These are phyloP conservation scores for Drechslerella coelobrocha DNA, from an alignment of 2,329 filamentous ascomycete species.

Conservation along the genomic window DNA sequence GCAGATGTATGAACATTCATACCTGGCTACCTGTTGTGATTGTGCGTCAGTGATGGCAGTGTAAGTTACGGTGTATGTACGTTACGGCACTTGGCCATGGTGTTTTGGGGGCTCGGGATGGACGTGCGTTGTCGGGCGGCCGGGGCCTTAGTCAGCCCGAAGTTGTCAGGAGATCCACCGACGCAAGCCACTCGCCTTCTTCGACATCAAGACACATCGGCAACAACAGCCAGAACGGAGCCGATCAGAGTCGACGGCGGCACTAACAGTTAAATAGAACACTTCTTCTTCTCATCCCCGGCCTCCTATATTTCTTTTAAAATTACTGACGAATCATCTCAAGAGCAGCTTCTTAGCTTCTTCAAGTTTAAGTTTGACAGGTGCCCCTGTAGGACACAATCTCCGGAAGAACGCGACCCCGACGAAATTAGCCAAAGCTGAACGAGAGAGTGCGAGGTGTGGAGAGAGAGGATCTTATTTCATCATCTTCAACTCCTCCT, in stretches of 20 bases:
- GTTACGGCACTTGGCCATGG: no score
- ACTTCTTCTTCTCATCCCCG: constrained; percentile 34
- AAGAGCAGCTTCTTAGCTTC: constrained; percentile 20
- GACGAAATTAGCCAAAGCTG: constrained; percentile 47
- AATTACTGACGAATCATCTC: constrained; percentile 40
- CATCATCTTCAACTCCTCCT: constrained; percentile 26
- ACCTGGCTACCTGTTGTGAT: no score
- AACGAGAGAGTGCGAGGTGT: constrained; percentile 2
- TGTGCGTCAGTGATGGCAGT: no score
- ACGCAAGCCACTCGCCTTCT: no score
- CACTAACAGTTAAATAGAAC: constrained; percentile 42
- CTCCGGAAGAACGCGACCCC: constrained; percentile 49
- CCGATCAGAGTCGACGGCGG: constrained; percentile 14
- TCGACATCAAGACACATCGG: constrained; percentile 45
- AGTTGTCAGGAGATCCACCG: constrained; percentile 1
- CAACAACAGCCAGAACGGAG: constrained; percentile 41
- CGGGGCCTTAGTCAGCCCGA: not conserved
- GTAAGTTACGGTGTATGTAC: no score
- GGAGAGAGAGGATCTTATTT: constrained; percentile 33
- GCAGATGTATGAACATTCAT: no score
- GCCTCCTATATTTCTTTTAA: constrained; percentile 20
- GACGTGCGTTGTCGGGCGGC: not conserved
- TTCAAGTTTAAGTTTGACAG: constrained; percentile 11
- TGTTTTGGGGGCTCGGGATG: no score
- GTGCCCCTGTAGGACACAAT: constrained; percentile 43